These are phyloP conservation scores for Cyberlindnera xylosilytica DNA, from an alignment of 805 yeast species.

Conservation along the genomic window DNA sequence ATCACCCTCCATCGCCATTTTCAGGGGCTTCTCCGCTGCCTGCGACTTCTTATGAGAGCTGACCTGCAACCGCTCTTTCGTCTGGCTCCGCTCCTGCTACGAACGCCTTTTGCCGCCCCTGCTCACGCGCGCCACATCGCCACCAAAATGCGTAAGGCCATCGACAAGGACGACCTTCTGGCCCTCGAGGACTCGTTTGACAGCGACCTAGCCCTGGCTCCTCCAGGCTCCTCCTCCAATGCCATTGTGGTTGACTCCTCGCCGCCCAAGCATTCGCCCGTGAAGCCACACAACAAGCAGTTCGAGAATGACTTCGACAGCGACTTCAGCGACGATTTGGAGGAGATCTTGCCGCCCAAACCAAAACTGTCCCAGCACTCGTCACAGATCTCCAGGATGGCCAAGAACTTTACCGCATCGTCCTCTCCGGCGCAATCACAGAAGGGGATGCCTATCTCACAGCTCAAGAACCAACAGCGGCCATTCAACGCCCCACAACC, in stretches of 20 bases:
- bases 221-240: not conserved
- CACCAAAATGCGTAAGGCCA: not conserved
- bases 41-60: too few species aligned
- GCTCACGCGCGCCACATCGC: constrained; percentile 1
- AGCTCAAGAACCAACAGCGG: not conserved
- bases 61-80: too few species aligned
- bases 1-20: too few species aligned
- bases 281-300: constrained; percentile 13
- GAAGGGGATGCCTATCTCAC: not conserved
- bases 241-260: too few species aligned
- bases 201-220: not conserved
- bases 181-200: constrained; percentile 23
- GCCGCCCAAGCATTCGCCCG: constrained; percentile 12
- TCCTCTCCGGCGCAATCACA: not conserved
- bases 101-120: not conserved
- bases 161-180: constrained; percentile 20
- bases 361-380: not conserved
- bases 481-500: too few species aligned
- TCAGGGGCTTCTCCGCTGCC: too few species aligned
- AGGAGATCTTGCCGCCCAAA: not conserved
- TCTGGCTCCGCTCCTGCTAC: too few species aligned
- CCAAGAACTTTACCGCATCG: not conserved
- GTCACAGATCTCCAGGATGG: not conserved
- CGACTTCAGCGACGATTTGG: constrained; percentile 12
- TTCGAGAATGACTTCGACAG: constrained; percentile 22